Percentiles rank a stretch among this genome's conserved stretches.
Evolutionary conservation across 208 protist genomes (phyloP).

Genomic region (Trypanosoma theileri): DNA sequence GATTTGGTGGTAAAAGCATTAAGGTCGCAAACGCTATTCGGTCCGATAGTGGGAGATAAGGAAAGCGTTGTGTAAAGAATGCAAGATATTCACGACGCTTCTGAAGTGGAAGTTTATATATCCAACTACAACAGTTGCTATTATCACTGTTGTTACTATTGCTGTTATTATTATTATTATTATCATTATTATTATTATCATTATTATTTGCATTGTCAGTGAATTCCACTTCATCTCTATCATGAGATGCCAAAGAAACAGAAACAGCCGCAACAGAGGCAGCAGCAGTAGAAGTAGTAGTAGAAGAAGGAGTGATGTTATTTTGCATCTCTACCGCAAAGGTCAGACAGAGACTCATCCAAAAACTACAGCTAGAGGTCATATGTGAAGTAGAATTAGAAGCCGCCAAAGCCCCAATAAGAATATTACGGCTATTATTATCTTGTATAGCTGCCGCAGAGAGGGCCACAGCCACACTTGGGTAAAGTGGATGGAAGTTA

Average conservation of each 20-base stretch:
- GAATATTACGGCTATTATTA: neutral
- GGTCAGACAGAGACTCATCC: conserved; percentile 56
- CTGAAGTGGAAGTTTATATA: conserved; percentile 21
- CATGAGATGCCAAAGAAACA: conserved; percentile 1
- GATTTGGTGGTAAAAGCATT: conserved; percentile 41
- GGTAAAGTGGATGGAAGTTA: conserved; percentile 51
- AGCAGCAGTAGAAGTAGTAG: no score
- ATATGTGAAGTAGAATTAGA: no score
- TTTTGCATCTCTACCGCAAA: conserved; percentile 29
- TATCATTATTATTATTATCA: neutral
- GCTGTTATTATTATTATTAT: neutral
- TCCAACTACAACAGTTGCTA: neutral
- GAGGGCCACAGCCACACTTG: conserved; percentile 55
- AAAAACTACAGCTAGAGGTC: conserved; percentile 44
- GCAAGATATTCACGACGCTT: conserved; percentile 35
- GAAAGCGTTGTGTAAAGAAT: conserved; percentile 36
- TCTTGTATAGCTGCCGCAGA: conserved; percentile 34
- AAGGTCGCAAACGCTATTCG: conserved; percentile 47
- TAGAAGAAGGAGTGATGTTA: no score
- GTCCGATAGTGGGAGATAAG: conserved; percentile 51
- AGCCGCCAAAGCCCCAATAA: no score
- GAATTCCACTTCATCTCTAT: neutral
- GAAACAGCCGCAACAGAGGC: conserved; percentile 5
- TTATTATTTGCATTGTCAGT: neutral
- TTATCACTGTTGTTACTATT: neutral